These are phyloP conservation scores for Talinum fruticosum DNA, from an alignment of 148 eudicot species.

Conservation along the genomic window DNA sequence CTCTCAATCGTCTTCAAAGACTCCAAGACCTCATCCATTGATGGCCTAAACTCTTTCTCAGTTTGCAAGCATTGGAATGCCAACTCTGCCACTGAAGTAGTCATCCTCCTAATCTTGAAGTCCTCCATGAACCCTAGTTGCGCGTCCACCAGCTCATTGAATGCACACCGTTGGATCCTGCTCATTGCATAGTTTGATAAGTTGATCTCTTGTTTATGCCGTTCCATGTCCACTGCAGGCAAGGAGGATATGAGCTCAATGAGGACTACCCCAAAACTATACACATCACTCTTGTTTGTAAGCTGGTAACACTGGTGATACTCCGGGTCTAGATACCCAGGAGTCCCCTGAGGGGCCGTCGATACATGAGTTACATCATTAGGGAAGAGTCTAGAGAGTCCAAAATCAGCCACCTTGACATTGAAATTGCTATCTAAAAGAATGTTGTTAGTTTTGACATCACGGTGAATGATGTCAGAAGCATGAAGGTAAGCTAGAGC, in stretches of 20 bases:
- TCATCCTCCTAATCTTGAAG: conserved; percentile 44
- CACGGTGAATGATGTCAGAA: conserved; percentile 69
- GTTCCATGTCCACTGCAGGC: conserved; percentile 58
- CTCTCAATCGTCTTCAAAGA: conserved; percentile 34
- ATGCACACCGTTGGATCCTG: conserved; percentile 51
- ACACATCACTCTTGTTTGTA: conserved; percentile 74
- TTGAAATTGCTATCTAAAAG: conserved; percentile 47
- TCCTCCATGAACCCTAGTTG: conserved; percentile 48
- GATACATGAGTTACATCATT: conserved; percentile 54
- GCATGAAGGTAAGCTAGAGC: conserved; percentile 67
- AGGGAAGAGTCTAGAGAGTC: conserved; percentile 64
- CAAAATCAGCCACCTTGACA: conserved; percentile 77
- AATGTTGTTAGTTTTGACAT: conserved; percentile 68
- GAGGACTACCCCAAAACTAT: conserved; percentile 77
- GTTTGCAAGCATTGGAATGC: conserved; percentile 68
- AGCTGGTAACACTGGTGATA: conserved; percentile 70
- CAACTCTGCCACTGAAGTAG: conserved; percentile 57
- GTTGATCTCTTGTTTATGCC: conserved; percentile 58
- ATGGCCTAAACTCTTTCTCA: conserved; percentile 61
- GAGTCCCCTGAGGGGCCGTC: conserved; percentile 85
- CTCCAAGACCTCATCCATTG: conserved; percentile 58
- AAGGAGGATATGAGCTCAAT: conserved; percentile 67
- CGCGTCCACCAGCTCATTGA: conserved; percentile 53
- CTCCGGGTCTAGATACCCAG: conserved; percentile 73
- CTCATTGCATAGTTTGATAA: conserved; percentile 59